Evolutionary conservation across 495 filamentous ascomycete species (phyloP).

Genomic region (Neurospora sp.): DNA sequence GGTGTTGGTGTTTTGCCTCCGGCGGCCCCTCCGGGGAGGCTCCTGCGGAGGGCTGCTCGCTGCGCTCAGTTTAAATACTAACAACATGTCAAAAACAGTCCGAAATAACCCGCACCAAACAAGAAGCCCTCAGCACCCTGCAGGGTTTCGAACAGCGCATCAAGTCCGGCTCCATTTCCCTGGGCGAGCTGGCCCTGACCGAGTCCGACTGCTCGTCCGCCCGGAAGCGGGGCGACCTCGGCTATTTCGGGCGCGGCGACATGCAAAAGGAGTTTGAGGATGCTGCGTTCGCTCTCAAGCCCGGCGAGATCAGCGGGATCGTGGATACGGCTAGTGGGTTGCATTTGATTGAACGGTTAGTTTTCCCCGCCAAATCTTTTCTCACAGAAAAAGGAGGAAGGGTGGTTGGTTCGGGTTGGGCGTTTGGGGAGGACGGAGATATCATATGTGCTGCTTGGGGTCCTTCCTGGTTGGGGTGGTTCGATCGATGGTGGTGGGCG

Average conservation of each 20-base stretch:
- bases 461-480: background rate
- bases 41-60: background rate
- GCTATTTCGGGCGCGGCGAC: conserved; percentile 84
- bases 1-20: background rate
- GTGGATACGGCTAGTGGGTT: conserved; percentile 91
- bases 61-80: background rate
- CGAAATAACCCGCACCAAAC: conserved; percentile 75
- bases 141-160: conserved; percentile 64
- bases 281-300: conserved; percentile 76
- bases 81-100: too few relatives aligned
- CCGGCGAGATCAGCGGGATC: conserved; percentile 71
- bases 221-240: conserved; percentile 87
- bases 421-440: too few relatives aligned
- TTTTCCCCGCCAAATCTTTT: background rate
- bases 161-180: conserved; percentile 48
- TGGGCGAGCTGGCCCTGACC: conserved; percentile 73
- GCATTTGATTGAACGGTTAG: conserved; percentile 90
- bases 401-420: background rate
- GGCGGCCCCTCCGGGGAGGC: background rate
- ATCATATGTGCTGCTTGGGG: background rate
- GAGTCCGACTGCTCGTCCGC: conserved; percentile 95
- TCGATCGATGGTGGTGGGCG: too few relatives aligned
- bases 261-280: conserved; percentile 99
- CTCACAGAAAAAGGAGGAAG: background rate
- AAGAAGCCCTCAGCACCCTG: conserved; percentile 73